Conservation (phyloP, 2,329 filamentous ascomycete species). For the Cladosporium halotolerans region DNA sequence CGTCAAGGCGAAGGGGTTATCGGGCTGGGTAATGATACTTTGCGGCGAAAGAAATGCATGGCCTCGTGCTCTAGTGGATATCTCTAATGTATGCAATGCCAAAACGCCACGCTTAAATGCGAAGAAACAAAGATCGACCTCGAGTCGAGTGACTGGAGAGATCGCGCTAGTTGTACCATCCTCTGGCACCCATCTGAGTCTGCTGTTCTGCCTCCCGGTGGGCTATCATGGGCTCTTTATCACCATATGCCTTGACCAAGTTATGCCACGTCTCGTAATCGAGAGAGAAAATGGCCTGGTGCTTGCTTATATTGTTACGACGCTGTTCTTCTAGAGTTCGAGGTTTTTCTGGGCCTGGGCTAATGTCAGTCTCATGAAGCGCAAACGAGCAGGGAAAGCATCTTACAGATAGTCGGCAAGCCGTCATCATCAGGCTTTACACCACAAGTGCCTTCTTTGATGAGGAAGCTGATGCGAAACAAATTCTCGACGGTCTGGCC, state of each 20-base stretch:
- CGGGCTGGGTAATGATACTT: no score
- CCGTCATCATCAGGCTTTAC: slow-evolving; percentile 67
- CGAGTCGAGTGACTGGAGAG: no score
- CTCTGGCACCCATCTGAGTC: slow-evolving; percentile 49
- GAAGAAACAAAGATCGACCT: background rate
- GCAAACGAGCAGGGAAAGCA: background rate
- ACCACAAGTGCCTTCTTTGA: slow-evolving; percentile 73
- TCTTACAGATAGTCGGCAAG: slow-evolving; percentile 74
- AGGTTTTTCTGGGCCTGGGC: slow-evolving; percentile 39
- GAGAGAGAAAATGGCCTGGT: slow-evolving; percentile 83
- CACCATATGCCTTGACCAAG: slow-evolving; percentile 68
- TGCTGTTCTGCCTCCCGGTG: slow-evolving; percentile 59
- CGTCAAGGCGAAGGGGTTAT: no score
- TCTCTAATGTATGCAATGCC: slow-evolving; percentile 1
- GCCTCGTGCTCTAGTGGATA: slow-evolving; percentile 9
- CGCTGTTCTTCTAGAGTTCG: slow-evolving; percentile 49
- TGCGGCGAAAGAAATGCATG: background rate
- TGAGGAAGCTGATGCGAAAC: slow-evolving; percentile 92
- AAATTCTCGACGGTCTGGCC: slow-evolving; percentile 94
- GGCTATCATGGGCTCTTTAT: slow-evolving; percentile 76
- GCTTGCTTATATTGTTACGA: slow-evolving; percentile 50
- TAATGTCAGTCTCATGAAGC: slow-evolving; percentile 1
- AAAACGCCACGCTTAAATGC: slow-evolving; percentile 7
- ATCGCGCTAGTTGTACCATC: slow-evolving; percentile 59
- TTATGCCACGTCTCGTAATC: slow-evolving; percentile 80